phyloP scores from a whole-genome alignment of 2,329 filamentous ascomycete species.

The Geosmithia flava region DNA sequence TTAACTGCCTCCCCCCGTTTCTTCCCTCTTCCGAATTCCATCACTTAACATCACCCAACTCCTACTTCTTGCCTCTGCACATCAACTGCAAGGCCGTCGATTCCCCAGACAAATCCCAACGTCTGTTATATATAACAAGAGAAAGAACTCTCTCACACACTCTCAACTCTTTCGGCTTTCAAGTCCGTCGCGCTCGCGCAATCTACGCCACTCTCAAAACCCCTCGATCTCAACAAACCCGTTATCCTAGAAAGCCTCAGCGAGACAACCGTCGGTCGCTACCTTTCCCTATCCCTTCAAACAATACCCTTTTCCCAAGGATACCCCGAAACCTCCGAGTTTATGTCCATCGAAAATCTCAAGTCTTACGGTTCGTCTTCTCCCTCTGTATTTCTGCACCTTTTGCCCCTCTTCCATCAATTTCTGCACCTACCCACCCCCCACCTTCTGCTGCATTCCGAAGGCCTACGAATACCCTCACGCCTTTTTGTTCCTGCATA shows the following conservation, averaged over 20 bases:
- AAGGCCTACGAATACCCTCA: not conserved
- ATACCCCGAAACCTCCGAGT: constrained; percentile 59
- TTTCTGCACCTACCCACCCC: not conserved
- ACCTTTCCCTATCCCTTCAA: not conserved
- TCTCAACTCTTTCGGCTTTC: not conserved
- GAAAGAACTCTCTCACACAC: not conserved
- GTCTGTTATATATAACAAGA: not conserved
- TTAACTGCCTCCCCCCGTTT: not conserved
- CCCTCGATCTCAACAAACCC: not conserved
- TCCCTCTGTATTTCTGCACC: constrained; percentile 1
- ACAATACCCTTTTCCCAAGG: constrained; percentile 40
- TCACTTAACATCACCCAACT: not conserved
- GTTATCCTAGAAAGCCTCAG: not conserved
- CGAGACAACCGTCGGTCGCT: constrained; percentile 4
- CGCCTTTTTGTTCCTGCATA: constrained; percentile 1
- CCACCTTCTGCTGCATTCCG: not conserved
- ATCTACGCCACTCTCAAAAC: not conserved
- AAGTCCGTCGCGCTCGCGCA: not conserved
- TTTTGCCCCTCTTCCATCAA: too few species aligned
- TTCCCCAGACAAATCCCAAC: not conserved
- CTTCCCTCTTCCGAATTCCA: constrained; percentile 1
- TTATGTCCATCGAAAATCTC: constrained; percentile 99
- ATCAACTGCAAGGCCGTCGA: not conserved
- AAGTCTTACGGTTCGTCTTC: constrained; percentile 74
- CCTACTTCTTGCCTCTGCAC: not conserved